These are phyloP conservation scores for Mycena indigotica DNA, from an alignment of 768 basidiomycete genomes.

Conservation along the genomic window DNA sequence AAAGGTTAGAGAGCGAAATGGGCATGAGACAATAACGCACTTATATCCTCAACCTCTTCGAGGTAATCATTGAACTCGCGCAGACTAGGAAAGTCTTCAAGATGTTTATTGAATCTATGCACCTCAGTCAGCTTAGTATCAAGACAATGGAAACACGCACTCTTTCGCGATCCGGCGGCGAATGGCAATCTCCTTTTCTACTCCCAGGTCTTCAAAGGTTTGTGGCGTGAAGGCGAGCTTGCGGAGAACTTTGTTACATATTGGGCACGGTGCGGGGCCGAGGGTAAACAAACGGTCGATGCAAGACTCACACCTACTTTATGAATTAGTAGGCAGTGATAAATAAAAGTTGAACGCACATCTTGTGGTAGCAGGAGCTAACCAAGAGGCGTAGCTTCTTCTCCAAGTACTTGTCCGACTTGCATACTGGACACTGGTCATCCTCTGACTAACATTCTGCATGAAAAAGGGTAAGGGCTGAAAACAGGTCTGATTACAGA, in stretches of 20 bases:
- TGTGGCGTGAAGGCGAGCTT: constrained; percentile 96
- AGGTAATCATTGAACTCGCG: constrained; percentile 92
- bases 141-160: constrained; percentile 44
- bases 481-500: constrained; percentile 52
- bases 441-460: constrained; percentile 40
- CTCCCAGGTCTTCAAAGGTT: constrained; percentile 89
- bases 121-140: constrained; percentile 1
- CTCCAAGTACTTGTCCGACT: constrained; percentile 93
- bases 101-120: constrained; percentile 87
- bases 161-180: constrained; percentile 87
- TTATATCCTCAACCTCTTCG: constrained; percentile 92
- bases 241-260: constrained; percentile 83
- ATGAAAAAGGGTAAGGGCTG: constrained; percentile 1
- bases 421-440: constrained; percentile 96
- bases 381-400: constrained; percentile 92
- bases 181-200: constrained; percentile 93
- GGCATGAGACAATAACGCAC: constrained; percentile 30
- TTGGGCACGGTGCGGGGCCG: constrained; percentile 94
- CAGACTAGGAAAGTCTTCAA: constrained; percentile 84
- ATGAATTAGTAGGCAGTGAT: background rate
- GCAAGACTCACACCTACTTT: constrained; percentile 91
- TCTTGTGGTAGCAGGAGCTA: constrained; percentile 97
- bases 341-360: constrained; percentile 53
- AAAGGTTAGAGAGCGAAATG: constrained; percentile 5
- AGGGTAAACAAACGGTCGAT: constrained; percentile 96